Evolutionary conservation across 1,284 basidiomycete genomes (phyloP).

Genomic region (Cerioporus squamosus): DNA sequence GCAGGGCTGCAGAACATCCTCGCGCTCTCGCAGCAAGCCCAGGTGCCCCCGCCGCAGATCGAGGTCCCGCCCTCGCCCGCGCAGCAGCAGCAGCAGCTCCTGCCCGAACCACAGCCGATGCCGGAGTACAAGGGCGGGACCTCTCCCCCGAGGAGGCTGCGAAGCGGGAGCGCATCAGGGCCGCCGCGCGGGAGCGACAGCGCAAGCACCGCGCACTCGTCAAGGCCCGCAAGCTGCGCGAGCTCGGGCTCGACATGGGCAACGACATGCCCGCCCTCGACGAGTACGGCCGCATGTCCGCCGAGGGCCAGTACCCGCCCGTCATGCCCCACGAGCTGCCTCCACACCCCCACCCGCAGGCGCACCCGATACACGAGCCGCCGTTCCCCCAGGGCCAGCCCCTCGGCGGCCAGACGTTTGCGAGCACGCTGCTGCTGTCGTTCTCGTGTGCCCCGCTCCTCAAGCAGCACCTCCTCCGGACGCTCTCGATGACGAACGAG

Average conservation of each 20-base stretch:
- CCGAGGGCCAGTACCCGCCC: constrained; percentile 61
- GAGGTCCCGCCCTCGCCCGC: constrained; percentile 29
- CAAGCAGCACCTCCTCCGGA: constrained; percentile 74
- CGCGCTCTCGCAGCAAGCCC: constrained; percentile 29
- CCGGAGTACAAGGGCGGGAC: constrained; percentile 39
- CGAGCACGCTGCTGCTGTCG: constrained; percentile 69
- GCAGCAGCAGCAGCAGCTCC: constrained; percentile 8
- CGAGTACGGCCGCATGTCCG: constrained; percentile 61
- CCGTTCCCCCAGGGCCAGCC: constrained; percentile 42
- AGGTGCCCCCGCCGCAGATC: constrained; percentile 27
- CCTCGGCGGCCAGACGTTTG: constrained; percentile 70
- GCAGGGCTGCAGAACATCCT: constrained; percentile 40
- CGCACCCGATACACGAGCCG: constrained; percentile 37
- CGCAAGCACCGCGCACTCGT: constrained; percentile 77
- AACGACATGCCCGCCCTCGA: constrained; percentile 66
- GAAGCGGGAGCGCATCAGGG: constrained; percentile 68
- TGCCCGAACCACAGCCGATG: neutral
- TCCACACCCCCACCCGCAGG: constrained; percentile 32
- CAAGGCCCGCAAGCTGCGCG: constrained; percentile 77
- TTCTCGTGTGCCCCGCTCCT: constrained; percentile 73
- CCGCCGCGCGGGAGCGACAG: constrained; percentile 76
- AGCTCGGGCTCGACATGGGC: constrained; percentile 76
- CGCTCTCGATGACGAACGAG: constrained; percentile 72
- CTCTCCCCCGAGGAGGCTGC: constrained; percentile 65
- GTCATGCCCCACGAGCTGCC: constrained; percentile 57